Evolutionary conservation across 2,329 filamentous ascomycete species (phyloP), one percentile per base, ranked within the genome.

Genomic region (Aspergillus sp.): DNA sequence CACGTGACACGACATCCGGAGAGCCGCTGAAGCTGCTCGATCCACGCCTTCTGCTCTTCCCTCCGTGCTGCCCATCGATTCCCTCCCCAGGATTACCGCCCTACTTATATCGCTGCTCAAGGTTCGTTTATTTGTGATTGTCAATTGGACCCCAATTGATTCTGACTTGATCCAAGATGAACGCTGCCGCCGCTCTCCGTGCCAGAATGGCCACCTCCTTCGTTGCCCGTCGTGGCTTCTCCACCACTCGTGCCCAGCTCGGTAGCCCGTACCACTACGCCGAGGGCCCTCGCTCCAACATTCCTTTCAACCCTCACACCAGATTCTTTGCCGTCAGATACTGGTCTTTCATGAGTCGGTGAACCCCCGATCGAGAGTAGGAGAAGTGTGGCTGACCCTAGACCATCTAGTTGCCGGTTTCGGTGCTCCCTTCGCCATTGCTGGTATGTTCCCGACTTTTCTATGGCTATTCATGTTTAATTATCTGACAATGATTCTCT

Each of bases 181-280:
- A 93, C 71, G 80, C 88, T 59, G 76, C 76, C 67, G 67, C 77
- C 58, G 75, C 76, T 58, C 68, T 81, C 74, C 85, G 86, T 68
- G 78, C 82, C 72, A 62, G 70, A 57, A 65, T 71, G 66, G 78
- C 84, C 67, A 82, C 83, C 66, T 74, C 79, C 55, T 70, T 83
- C 67, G 77, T 90, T 75, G 80, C 85, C 79, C 89, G 90, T 77
- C 90, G 93, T 72, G 89, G 86, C 75, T 96, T 98, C 85, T 86
- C 90, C 72, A 83, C 88, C 65, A 94, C 91, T 69, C 88, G 88
- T 65, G 74, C 86, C 68, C 89, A 88, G 71, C 75, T 95, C 68
- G 81, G 78, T 61, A 94, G 88, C 68, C 90, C 90, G 53, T 96
- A 95, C 85, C 93, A 98, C 80, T 98, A 98, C 78, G 86, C 91